Evolutionary conservation across 139 green algal species (phyloP).

Genomic region (Parachlorella kessleri): DNA sequence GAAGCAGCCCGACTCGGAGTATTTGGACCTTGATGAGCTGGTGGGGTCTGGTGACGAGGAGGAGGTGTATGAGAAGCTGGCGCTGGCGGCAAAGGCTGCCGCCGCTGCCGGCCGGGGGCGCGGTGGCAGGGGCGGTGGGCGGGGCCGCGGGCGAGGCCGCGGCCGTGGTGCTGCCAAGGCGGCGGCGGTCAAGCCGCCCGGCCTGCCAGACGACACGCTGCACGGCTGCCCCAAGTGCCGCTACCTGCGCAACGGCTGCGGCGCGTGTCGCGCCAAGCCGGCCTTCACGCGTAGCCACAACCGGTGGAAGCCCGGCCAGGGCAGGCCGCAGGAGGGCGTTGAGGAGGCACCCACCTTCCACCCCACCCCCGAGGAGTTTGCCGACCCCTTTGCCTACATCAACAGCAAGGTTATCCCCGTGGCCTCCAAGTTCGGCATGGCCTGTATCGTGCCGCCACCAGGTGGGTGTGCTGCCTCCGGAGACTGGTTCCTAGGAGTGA

Average conservation of each 20-base stretch:
- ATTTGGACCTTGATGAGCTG: background rate
- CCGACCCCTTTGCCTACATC: conserved; percentile 86
- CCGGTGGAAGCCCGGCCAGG: conserved; percentile 32
- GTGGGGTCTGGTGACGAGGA: background rate
- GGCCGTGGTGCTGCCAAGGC: background rate
- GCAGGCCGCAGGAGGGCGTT: conserved; percentile 35
- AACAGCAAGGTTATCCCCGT: conserved; percentile 56
- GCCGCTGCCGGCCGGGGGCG: no score
- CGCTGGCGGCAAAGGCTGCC: no score
- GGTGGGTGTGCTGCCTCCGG: no score
- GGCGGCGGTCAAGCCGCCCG: background rate
- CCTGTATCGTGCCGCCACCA: conserved; percentile 84
- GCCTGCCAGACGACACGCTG: conserved; percentile 33
- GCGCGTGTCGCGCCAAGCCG: conserved; percentile 21
- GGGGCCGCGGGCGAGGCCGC: background rate
- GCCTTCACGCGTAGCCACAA: conserved; percentile 11
- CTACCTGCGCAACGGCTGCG: conserved; percentile 37
- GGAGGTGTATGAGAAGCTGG: background rate
- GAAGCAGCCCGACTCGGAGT: background rate
- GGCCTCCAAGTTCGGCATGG: conserved; percentile 79
- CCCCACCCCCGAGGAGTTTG: conserved; percentile 81
- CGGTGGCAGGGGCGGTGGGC: background rate
- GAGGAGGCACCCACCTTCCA: conserved; percentile 65
- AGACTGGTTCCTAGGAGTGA: no score
- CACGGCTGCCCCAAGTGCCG: conserved; percentile 57